Evolutionary conservation across 768 basidiomycete genomes (phyloP).

Genomic region (Collybia mongolica): DNA sequence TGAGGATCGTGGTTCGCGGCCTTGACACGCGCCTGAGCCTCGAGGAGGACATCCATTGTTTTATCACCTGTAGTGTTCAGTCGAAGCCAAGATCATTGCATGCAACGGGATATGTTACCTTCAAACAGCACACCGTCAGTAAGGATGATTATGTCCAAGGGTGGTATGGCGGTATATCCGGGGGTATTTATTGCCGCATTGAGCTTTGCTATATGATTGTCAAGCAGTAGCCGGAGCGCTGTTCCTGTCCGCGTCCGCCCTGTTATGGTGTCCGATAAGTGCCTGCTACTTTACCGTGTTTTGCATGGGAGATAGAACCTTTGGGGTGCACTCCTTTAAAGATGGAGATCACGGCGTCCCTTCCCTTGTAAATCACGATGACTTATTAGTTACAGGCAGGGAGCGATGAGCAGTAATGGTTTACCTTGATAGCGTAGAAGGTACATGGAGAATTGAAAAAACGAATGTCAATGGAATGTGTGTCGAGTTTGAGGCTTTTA

Average conservation of each 20-base stretch:
- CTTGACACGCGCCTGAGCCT: constrained; percentile 20
- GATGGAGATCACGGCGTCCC: constrained; percentile 11
- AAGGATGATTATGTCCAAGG: constrained; percentile 30
- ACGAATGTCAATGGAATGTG: constrained; percentile 20
- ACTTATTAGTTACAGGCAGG: neutral
- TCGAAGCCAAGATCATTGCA: too few relatives aligned
- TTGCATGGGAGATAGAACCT: neutral
- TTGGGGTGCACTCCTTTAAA: constrained; percentile 17
- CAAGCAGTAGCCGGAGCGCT: constrained; percentile 19
- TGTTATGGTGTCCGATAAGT: constrained; percentile 2
- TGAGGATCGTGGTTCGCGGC: constrained; percentile 29
- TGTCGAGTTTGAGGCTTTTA: constrained; percentile 22
- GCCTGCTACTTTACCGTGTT: too few relatives aligned
- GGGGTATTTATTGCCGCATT: constrained; percentile 11
- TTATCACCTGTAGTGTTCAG: constrained; percentile 10
- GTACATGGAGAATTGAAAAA: constrained; percentile 22
- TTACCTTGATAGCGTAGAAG: constrained; percentile 11
- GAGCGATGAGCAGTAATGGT: too few relatives aligned
- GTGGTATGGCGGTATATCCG: constrained; percentile 21
- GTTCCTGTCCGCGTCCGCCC: constrained; percentile 29
- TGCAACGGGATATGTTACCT: too few relatives aligned
- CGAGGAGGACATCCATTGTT: constrained; percentile 16
- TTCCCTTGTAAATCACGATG: constrained; percentile 14
- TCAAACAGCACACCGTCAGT: constrained; percentile 27
- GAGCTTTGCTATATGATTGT: constrained; percentile 18